Evolutionary conservation across 1,284 basidiomycete species (phyloP).

Genomic region (Microbotryomycetes sp.): DNA sequence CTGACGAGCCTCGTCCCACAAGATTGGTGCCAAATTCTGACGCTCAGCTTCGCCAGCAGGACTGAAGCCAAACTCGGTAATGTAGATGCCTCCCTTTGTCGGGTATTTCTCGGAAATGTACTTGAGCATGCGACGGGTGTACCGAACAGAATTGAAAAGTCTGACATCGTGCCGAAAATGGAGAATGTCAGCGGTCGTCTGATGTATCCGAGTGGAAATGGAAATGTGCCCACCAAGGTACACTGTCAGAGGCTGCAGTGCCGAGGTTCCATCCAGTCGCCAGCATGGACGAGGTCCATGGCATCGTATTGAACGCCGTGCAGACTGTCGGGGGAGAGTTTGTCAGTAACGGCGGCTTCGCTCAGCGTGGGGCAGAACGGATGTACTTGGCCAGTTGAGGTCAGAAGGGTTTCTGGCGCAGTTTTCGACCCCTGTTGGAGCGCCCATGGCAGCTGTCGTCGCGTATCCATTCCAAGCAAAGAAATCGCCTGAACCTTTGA

Average conservation of each 20-base stretch:
- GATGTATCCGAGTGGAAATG: too few species aligned
- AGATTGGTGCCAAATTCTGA: conserved; percentile 10
- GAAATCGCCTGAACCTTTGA: conserved; percentile 23
- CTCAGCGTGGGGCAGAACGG: too few species aligned
- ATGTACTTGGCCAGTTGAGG: conserved; percentile 25
- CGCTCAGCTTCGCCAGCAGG: conserved; percentile 7
- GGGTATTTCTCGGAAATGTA: conserved; percentile 11
- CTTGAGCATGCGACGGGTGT: conserved; percentile 17
- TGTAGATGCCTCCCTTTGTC: conserved; percentile 12
- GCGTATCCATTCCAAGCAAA: conserved; percentile 24
- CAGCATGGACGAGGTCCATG: too few species aligned
- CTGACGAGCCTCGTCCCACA: conserved; percentile 17
- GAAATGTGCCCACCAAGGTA: too few species aligned
- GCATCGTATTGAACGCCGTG: too few species aligned
- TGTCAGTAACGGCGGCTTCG: too few species aligned
- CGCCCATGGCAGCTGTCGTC: conserved; percentile 2
- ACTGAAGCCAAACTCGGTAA: conserved; percentile 30
- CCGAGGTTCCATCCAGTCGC: too few species aligned
- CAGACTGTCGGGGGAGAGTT: too few species aligned
- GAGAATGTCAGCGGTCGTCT: too few species aligned
- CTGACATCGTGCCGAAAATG: conserved; percentile 1
- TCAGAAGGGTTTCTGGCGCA: conserved; percentile 20
- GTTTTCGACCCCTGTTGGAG: conserved; percentile 9
- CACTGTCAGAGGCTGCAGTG: too few species aligned
- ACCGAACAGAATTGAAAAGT: conserved; percentile 28